These are phyloP conservation scores for Wallacemonas sp. DNA, from an alignment of 208 protist genomes.

Conservation along the genomic window DNA sequence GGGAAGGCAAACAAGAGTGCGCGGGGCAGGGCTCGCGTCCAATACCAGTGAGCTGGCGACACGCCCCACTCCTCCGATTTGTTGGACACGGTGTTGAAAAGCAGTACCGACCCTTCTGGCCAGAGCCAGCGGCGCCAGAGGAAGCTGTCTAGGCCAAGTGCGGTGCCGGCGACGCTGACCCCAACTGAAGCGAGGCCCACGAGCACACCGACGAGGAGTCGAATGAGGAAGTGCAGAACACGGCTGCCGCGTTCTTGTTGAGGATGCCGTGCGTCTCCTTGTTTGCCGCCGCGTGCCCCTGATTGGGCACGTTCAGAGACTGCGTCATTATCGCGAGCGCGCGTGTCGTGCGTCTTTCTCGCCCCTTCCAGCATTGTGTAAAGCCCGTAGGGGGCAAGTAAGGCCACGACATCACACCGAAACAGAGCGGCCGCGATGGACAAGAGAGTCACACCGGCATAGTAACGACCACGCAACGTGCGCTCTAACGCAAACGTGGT, in stretches of 20 bases:
- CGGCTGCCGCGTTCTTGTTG: constrained; percentile 6
- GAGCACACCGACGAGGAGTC: constrained; percentile 8
- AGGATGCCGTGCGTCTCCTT: background rate
- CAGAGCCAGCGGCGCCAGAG: constrained; percentile 86
- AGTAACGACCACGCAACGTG: constrained; percentile 30
- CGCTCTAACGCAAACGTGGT: constrained; percentile 42
- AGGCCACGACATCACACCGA: constrained; percentile 75
- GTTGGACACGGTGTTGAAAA: constrained; percentile 92
- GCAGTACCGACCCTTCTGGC: constrained; percentile 91
- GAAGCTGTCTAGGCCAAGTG: constrained; percentile 70
- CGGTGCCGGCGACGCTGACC: constrained; percentile 24
- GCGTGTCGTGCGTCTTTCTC: no score
- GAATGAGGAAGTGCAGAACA: constrained; percentile 8
- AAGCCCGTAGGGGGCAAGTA: constrained; percentile 55
- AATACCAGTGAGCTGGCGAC: constrained; percentile 86
- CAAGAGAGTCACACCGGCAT: constrained; percentile 22
- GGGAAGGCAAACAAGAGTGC: constrained; percentile 46
- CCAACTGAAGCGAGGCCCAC: constrained; percentile 26
- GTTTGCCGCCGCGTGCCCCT: background rate
- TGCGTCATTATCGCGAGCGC: no score
- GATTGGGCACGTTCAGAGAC: no score
- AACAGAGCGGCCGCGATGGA: constrained; percentile 64
- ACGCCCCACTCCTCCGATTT: constrained; percentile 81
- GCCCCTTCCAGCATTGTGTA: no score
- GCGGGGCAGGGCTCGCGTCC: constrained; percentile 74